Conservation (phyloP, 2,329 filamentous ascomycete genomes). For the Colletotrichum sp. region DNA sequence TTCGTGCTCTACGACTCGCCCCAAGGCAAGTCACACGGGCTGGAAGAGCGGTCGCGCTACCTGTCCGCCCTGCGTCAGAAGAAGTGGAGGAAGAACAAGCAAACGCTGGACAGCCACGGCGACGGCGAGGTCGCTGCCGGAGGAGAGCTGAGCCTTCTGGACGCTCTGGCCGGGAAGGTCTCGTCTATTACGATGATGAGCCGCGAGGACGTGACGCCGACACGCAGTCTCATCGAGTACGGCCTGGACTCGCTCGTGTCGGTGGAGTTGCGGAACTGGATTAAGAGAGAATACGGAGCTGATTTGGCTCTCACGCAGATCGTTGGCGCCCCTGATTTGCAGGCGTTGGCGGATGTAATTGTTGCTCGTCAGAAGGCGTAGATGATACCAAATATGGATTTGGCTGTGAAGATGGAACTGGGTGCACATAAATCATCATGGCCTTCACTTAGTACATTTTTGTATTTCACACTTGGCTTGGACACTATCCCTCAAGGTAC, state of each 20-base stretch:
- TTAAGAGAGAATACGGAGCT: neutral
- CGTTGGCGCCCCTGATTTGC: neutral
- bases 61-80: neutral
- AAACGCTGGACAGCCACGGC: neutral
- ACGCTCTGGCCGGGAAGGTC: neutral
- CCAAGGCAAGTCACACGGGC: neutral
- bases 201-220: neutral
- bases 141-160: neutral
- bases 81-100: neutral
- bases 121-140: neutral
- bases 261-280: neutral
- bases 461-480: neutral
- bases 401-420: neutral
- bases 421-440: no score
- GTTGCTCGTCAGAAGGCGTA: neutral
- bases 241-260: neutral
- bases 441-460: no score
- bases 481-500: neutral
- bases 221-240: neutral
- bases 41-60: neutral
- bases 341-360: neutral
- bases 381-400: neutral
- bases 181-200: neutral
- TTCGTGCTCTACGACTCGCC: neutral
- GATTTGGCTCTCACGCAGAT: neutral